Percentiles rank a stretch among this genome's conserved stretches.
Evolutionary conservation across 768 basidiomycete genomes (phyloP).

Genomic region (Trametes villosa): DNA sequence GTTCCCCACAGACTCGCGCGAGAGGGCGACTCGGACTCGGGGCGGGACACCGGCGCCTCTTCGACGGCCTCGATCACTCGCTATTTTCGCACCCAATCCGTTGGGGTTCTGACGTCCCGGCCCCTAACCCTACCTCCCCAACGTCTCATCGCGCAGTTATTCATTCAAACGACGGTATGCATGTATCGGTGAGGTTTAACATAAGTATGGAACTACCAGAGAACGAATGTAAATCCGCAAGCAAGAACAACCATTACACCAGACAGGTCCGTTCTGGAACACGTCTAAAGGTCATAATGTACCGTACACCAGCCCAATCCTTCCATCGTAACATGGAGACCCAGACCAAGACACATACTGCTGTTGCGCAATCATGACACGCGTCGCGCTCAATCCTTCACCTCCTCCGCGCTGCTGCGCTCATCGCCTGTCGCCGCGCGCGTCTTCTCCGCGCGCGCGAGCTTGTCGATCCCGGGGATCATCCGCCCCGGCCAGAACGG

Average conservation of each 20-base stretch:
- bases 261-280: no score
- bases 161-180: no score
- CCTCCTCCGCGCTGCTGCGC: constrained; percentile 8
- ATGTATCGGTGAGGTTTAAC: no score
- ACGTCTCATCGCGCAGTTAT: constrained; percentile 6
- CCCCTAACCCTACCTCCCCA: constrained; percentile 12
- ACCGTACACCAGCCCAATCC: no score
- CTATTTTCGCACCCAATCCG: constrained; percentile 15
- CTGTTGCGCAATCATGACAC: no score
- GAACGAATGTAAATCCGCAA: no score
- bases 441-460: constrained; percentile 9
- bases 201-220: no score
- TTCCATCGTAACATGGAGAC: no score
- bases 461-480: constrained; percentile 37
- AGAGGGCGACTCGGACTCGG: background rate
- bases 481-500: constrained; percentile 70
- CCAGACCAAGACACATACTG: no score
- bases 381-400: no score
- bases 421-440: background rate
- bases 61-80: background rate
- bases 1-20: constrained; percentile 4
- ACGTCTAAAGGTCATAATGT: no score
- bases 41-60: background rate
- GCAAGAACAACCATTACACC: no score
- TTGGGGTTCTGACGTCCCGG: constrained; percentile 25